phyloP scores from a whole-genome alignment of 2,329 filamentous ascomycete genomes.

The Cercospora zeae-maydis region DNA sequence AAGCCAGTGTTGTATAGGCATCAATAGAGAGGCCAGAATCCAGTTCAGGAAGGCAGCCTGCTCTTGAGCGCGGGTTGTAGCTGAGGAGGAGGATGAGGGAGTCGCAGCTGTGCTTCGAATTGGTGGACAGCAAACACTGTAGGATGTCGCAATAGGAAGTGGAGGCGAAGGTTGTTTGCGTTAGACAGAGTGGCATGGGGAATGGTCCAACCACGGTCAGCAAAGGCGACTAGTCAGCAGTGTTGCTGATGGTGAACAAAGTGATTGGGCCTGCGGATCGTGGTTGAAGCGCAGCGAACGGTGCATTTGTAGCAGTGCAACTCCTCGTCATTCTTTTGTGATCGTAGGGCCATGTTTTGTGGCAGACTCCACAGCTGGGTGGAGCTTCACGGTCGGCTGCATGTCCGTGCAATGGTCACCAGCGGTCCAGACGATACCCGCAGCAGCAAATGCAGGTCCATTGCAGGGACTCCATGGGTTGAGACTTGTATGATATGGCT shows the following conservation, averaged over 20 bases:
- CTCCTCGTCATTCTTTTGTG: slow-evolving; percentile 7
- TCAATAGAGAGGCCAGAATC: neutral
- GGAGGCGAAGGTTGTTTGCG: slow-evolving; percentile 19
- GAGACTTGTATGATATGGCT: slow-evolving; percentile 4
- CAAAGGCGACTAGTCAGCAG: slow-evolving; percentile 14
- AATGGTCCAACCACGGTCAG: slow-evolving; percentile 13
- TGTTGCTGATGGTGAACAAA: slow-evolving; percentile 1
- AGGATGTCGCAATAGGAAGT: slow-evolving; percentile 8
- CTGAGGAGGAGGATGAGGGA: neutral
- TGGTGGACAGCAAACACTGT: slow-evolving; percentile 21
- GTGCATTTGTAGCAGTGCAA: slow-evolving; percentile 15
- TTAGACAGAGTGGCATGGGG: slow-evolving; percentile 16
- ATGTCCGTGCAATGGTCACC: neutral
- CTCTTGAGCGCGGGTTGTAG: neutral
- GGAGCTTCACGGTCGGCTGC: slow-evolving; percentile 4
- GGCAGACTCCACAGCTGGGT: neutral
- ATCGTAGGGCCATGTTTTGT: slow-evolving; percentile 15
- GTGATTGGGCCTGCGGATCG: slow-evolving; percentile 14
- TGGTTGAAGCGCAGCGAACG: slow-evolving; percentile 8
- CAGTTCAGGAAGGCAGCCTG: neutral
- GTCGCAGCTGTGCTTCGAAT: neutral
- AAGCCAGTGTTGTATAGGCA: neutral
- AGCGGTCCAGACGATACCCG: neutral
- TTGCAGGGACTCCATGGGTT: neutral
- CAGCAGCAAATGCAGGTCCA: neutral